Base-by-base conservation (phyloP, 1,139 yeast species). In the Lodderomyces theae region DNA sequence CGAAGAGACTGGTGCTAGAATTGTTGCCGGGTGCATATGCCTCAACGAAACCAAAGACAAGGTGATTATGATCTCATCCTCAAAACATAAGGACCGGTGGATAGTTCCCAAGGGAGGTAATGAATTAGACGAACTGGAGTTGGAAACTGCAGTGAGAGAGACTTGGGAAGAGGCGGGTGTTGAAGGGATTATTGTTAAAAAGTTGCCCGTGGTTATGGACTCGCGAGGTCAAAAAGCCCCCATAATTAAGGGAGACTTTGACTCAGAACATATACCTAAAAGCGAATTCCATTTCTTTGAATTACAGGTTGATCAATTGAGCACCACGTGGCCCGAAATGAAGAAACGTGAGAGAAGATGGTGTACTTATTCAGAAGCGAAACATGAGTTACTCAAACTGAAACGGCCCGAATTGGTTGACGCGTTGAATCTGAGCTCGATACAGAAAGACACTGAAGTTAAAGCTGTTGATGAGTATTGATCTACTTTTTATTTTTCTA, bases 121-220 rank as follows among this genome's bases (percentile, higher is more conserved):
- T 40, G 99, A 92, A 60, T 57, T 61, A 33, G 98, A 92, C 59
- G 98, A 92, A 56, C 69, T 76, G 2, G 80, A 79, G 32, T 61
- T 62, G 12, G 62, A 64, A 8, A 67, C 87, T 6, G 97, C 97
- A 0, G 68, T 75, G 12, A 69, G 99, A 44, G 98, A 92, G 59
- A 86, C 96, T 0, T 92, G 98, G 98, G 98, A 92, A 61, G 99
- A 92, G 61, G 95, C 96, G 0, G 98, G 98, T 0, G 86, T 85
- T 22, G 76, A 76, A 33, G 96, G 96, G 4, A 65, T 60, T 13
- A 72, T 88, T 11, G 52, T 69, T 2, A 51, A 56, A 36, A 71
- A 70, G 45, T 63, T 90, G 35, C 95, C 92, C 0, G 67, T 75
- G 1, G 82, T 86, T 19, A 74, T 73, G 40, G 96, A 88, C 55